Base-by-base conservation (phyloP, 2,329 filamentous ascomycete genomes). In the Onygenales sp. region DNA sequence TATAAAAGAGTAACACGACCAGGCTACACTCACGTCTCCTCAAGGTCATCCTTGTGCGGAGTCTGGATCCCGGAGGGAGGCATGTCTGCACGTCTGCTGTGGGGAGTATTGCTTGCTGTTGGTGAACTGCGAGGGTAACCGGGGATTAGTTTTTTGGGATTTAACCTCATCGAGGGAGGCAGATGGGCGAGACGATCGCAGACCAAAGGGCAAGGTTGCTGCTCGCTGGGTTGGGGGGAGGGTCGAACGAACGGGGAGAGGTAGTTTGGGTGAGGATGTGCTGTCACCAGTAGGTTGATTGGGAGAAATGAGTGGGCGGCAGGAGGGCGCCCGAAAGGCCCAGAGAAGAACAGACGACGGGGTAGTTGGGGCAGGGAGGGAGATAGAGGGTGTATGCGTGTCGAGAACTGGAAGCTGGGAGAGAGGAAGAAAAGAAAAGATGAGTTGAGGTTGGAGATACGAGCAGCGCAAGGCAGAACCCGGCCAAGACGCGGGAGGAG, bases 31-130 rank as follows among this genome's bases (percentile, higher is more conserved):
- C 69, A 83, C 80, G 82, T 85, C 68, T 79, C 79, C 47, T 77
- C 74, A 38, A 84, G 71, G 66, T 81, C 78, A 66, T 81, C 79
- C 69, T 78, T 80, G 59, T 75, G 74, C 55, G 77, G 77, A 51
- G 77, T 69, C 48, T 67, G 68, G n/a, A 70, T 67, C 62, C 69
- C 69, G 36, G 65, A 51, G 52, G 66, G 65, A 41, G 69, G 61
- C 69, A 73, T 73, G 45, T 46, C 63, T 59, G 42, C 58, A 43
- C 41, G 32, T 6, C 43, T n/a, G n/a, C 8, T 8, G 7, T 33
- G 35, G 38, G 11, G 10, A 14, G 10, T 41, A 14, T 41, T 41
- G 38, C 38, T 7, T 42, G 17, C 9, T 7, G 50, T 7, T 21
- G 11, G n/a, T 43, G 50, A 31, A 32, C 50, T 52, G 50, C 50